Base-by-base conservation (phyloP, 1,284 basidiomycete genomes). In the Cutaneotrichosporon sp. region DNA sequence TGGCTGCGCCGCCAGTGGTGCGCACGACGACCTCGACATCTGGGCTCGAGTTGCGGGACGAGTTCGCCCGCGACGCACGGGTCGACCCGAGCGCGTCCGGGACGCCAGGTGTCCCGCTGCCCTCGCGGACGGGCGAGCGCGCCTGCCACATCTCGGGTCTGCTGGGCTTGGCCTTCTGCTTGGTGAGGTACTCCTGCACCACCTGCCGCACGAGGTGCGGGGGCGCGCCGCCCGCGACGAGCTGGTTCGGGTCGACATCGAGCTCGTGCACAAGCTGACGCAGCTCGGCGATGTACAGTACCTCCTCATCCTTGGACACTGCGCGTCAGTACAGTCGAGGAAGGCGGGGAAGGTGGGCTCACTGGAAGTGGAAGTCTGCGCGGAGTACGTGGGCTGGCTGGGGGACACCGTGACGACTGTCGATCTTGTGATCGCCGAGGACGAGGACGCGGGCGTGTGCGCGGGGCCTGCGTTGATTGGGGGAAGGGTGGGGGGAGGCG, bases 101-200 rank as follows among this genome's bases (percentile, higher is more conserved):
- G 6, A 52, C 6, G 11, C 50, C 50, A 6, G 51, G 51, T 27
- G 54, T 55, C 11, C 13, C 42, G n/a, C 38, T 45, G 18, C 14
- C 24, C 24, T 55, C 38, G 27, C 54, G 54, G 6, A 20, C 8
- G 13, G 54, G 42, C 4, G 56, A 49, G 31, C 47, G 24, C 24
- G 45, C 25, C 13, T 25, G 27, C 42, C 56, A 38, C 10, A n/a
- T 33, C 5, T 50, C 51, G 56, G 56, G 43, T 63, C 62, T 25
- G 65, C 61, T 18, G 38, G n/a, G n/a, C n/a, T n/a, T 60, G 58
- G 62, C 60, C 29, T 67, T 63, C 14, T 63, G 63, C 1, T 67
- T 66, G 3, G 71, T 63, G 2, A 78, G 72, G 24, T 76, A 74
- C 54, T 75, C 73, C 51, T 74, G 56, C 46, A 74, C 76, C 0